Evolutionary conservation across 345 rosid genomes (phyloP).

Genomic region (Camelina neglecta): DNA sequence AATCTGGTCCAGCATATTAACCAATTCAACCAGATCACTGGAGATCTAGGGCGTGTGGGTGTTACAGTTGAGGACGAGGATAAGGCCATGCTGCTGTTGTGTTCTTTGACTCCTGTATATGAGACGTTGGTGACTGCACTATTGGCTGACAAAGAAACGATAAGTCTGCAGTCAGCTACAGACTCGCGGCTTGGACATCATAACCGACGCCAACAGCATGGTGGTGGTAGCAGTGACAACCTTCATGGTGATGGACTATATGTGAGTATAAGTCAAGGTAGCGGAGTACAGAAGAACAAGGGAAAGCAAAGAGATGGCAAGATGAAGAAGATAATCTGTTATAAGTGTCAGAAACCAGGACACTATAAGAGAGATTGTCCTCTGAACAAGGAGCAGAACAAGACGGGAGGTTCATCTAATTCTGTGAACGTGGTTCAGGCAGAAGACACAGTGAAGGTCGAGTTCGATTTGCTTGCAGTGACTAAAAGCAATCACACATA

Average conservation of each 20-base stretch:
- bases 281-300: neutral
- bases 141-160: neutral
- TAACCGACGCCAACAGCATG: neutral
- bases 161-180: neutral
- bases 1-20: too few species aligned
- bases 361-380: neutral
- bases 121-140: neutral
- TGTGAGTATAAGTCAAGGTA: neutral
- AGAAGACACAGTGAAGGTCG: neutral
- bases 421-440: neutral
- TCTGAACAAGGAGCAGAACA: neutral
- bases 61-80: neutral
- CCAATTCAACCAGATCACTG: too few species aligned
- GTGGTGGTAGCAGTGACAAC: neutral
- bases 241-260: neutral
- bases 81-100: neutral
- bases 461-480: neutral
- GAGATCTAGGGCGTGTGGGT: neutral
- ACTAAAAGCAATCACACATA: neutral
- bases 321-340: neutral
- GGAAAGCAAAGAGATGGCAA: neutral
- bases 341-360: neutral
- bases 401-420: neutral
- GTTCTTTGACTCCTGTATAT: neutral
- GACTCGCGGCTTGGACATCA: neutral